Base-by-base conservation (phyloP, 2,329 filamentous ascomycete genomes). In the Lecanosticta acicola region DNA sequence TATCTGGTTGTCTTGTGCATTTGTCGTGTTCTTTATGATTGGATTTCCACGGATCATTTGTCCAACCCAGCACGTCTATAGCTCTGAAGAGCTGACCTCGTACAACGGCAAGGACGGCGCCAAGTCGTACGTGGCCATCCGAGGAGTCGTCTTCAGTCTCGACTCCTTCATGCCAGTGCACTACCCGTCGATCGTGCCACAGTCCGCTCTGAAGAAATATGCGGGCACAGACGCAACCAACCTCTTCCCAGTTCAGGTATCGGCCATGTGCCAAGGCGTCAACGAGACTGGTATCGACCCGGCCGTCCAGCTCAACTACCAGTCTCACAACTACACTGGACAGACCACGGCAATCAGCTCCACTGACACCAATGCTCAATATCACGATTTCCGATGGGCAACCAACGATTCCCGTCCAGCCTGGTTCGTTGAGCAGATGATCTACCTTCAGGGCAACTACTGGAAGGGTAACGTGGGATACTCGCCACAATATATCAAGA, bases 181-280 rank as follows among this genome's bases (percentile, higher is more conserved):
- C 65, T 95, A 94, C 64, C 89, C 88, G 0, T 74, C 71, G 13
- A 81, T 79, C 50, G 75, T 79, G 35, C 79, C 79, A 0, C 60
- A 74, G 26, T 80, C 80, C 52, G 69, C 75, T 5, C 68, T 97
- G 38, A 73, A 84, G 53, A 84, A 85, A 58, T 98, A 97, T 58
- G 90, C 85, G 39, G 93, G 93, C 43, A 71, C 80, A 35, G 94
- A 98, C 61, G 83, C 90, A n/a, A 94, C 87, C 17, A 74, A 78
- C 32, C 76, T 98, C 9, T 98, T 98, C 71, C 93, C 94, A 0
- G 77, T 98, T 1, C 93, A 98, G 65, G 91, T 98, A 13, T 94
- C 85, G 3, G 89, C 91, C 35, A 76, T 98, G 32, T 98, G 93
- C 67, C 79, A 85, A 49, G 93, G 91, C 48, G 79, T 78, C 24